Conservation (phyloP, 345 rosid genomes). For the Citrus sp. region DNA sequence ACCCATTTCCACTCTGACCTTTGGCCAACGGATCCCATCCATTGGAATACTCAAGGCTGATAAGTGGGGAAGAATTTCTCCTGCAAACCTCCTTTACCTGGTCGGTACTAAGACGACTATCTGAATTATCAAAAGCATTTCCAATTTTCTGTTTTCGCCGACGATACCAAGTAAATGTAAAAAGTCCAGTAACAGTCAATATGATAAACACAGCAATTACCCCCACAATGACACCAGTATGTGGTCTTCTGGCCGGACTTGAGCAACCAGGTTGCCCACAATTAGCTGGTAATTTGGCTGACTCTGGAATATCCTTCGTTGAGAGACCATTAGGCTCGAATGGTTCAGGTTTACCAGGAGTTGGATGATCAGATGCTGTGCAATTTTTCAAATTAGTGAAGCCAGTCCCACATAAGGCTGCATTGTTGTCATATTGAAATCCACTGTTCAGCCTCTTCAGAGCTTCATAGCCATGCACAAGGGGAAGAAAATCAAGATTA, state of each 20-base stretch:
- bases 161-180: conserved; percentile 55
- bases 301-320: conserved; percentile 55
- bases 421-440: conserved; percentile 75
- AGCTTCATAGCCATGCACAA: conserved; percentile 41
- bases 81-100: conserved; percentile 53
- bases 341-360: conserved; percentile 64
- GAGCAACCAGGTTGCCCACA: conserved; percentile 42
- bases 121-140: conserved; percentile 51
- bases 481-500: neutral
- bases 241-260: conserved; percentile 25
- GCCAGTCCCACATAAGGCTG: conserved; percentile 71
- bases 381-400: conserved; percentile 55
- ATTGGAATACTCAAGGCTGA: conserved; percentile 79
- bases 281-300: conserved; percentile 50
- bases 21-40: conserved; percentile 94
- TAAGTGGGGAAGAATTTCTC: conserved; percentile 70
- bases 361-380: conserved; percentile 27
- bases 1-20: conserved; percentile 45
- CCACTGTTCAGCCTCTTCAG: conserved; percentile 63
- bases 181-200: conserved; percentile 38
- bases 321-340: conserved; percentile 42
- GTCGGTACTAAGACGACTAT: conserved; percentile 64
- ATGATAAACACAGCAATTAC: conserved; percentile 38
- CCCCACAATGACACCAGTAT: conserved; percentile 47
- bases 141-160: conserved; percentile 70